Base-by-base conservation (phyloP, 2,329 filamentous ascomycete species). In the Colletotrichum somersetense region DNA sequence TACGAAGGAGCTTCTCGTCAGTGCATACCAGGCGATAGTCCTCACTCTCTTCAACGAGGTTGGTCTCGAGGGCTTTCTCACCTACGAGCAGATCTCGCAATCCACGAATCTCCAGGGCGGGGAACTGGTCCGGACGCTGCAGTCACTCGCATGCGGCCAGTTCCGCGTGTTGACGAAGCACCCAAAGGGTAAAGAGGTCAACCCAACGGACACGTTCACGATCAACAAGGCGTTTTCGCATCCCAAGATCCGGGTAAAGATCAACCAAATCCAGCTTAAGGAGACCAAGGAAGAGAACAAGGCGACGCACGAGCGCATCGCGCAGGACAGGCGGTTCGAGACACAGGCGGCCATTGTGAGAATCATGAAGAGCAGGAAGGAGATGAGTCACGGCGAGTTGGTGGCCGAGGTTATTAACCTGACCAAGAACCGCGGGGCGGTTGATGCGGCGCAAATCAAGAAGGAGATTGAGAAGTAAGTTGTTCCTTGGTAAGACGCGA, bases 181-280 rank as follows among this genome's bases (percentile, higher is more conserved):
- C 73, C 96, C 96, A 46, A 95, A 93, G 81, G 92, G 93, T 64
- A 90, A 91, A 66, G 95, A 99, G 0, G 91, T 99, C 75, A 88
- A 89, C 71, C 79, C 85, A 0, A 93, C 89, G 0, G 97, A 99
- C 82, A 93, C 91, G 0, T 99, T 99, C 78, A 90, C 89, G 0
- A 91, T 97, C 78, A 98, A 98, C 83, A 82, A 87, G 56, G 80
- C 80, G 20, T 99, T 99, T 82, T 85, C 85, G 2, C 92, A 98
- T 78, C 88, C 91, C 26, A 97, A 96, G 81, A 93, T 93, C 82
- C 91, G 95, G 68, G 91, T 99, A 83, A 99, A 99, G 85, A 98
- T 99, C 85, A 99, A 98, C 83, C 96, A 98, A 83, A 96, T 99
- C 76, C 96, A 99, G 83, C 89, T 98, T 62, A 97, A 96, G 83